phyloP scores from a whole-genome alignment of 805 yeast genomes.

The Diddensiella caesifluorescens region DNA sequence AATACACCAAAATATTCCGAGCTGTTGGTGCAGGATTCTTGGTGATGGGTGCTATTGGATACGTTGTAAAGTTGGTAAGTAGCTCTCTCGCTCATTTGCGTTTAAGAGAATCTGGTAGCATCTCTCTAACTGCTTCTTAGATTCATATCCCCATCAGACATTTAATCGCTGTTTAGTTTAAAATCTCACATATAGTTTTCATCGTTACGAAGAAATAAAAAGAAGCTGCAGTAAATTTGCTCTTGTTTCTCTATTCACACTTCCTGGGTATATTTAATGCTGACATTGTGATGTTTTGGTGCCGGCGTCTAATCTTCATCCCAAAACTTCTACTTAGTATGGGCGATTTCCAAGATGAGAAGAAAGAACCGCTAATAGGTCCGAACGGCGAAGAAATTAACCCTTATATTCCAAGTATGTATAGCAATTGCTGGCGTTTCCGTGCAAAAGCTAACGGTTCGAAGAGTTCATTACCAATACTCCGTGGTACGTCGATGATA shows the following conservation, averaged over 20 bases:
- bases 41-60: slow-evolving; percentile 97
- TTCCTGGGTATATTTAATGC: too few species aligned
- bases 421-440: background rate
- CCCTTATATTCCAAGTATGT: slow-evolving; percentile 32
- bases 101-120: too few species aligned
- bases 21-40: slow-evolving; percentile 96
- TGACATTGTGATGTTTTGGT: too few species aligned
- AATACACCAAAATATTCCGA: slow-evolving; percentile 80
- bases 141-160: slow-evolving; percentile 95
- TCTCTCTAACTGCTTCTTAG: slow-evolving; percentile 17
- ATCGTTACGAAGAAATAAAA: background rate
- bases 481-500: slow-evolving; percentile 31
- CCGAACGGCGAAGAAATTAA: slow-evolving; percentile 27
- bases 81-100: slow-evolving; percentile 9
- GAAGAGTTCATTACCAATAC: slow-evolving; percentile 24
- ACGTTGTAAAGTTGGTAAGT: slow-evolving; percentile 73
- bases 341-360: too few species aligned
- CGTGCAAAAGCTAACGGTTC: background rate
- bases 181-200: slow-evolving; percentile 2
- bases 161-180: slow-evolving; percentile 68
- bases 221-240: too few species aligned
- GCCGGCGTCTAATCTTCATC: too few species aligned
- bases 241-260: too few species aligned
- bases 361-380: background rate
- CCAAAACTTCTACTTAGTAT: slow-evolving; percentile 1